phyloP scores from a whole-genome alignment of 2,329 filamentous ascomycete genomes.

The Rutstroemia sp. region DNA sequence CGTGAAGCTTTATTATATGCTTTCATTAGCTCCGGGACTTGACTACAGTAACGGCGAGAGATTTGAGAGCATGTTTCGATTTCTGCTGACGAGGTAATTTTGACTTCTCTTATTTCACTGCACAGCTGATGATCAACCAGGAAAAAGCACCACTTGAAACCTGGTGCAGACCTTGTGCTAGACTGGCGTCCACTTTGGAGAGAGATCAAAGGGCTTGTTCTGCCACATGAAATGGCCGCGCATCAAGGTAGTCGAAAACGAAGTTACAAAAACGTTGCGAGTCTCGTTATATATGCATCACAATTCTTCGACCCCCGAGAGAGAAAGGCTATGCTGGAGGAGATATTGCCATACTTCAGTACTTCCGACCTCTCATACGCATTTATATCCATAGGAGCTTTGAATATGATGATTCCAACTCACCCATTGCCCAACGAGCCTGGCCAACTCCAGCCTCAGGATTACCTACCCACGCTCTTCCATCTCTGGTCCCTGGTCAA shows the following conservation, averaged over 20 bases:
- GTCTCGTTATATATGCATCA: slow-evolving; percentile 84
- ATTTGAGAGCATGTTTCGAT: slow-evolving; percentile 94
- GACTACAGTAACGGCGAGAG: slow-evolving; percentile 76
- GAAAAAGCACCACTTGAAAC: slow-evolving; percentile 91
- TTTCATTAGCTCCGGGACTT: slow-evolving; percentile 81
- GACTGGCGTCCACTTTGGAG: slow-evolving; percentile 93
- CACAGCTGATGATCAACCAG: slow-evolving; percentile 36
- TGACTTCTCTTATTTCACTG: background rate
- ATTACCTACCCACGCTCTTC: slow-evolving; percentile 90
- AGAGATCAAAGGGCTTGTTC: slow-evolving; percentile 82
- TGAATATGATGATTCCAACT: slow-evolving; percentile 86
- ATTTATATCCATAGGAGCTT: slow-evolving; percentile 81
- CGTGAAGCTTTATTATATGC: slow-evolving; percentile 88
- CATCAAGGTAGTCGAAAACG: slow-evolving; percentile 50
- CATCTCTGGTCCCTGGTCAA: slow-evolving; percentile 93
- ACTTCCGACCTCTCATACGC: slow-evolving; percentile 87
- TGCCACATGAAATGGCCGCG: slow-evolving; percentile 73
- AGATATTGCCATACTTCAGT: slow-evolving; percentile 81
- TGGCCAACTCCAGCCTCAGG: slow-evolving; percentile 65
- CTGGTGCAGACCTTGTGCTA: slow-evolving; percentile 78
- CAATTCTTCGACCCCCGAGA: slow-evolving; percentile 88
- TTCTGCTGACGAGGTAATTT: slow-evolving; percentile 77
- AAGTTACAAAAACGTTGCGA: slow-evolving; percentile 62
- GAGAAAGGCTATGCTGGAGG: slow-evolving; percentile 71
- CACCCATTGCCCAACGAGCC: slow-evolving; percentile 65